Evolutionary conservation across 805 yeast genomes (phyloP).

Genomic region (Spencermartinsiella europaea): DNA sequence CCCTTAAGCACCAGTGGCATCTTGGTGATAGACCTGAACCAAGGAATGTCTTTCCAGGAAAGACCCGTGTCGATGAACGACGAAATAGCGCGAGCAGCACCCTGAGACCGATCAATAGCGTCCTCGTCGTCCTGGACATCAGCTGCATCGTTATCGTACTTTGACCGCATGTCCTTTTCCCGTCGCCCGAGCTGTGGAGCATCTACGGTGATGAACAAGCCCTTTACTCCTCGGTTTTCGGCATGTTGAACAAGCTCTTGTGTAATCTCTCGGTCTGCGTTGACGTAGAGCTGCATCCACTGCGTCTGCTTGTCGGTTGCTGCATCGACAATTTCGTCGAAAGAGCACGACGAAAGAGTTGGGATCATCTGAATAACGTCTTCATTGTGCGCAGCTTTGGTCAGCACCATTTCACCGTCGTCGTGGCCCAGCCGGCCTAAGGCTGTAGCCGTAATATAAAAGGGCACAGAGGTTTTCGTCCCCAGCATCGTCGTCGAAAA

Average conservation of each 20-base stretch:
- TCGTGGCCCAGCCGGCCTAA: slow-evolving; percentile 87
- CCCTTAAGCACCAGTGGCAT: slow-evolving; percentile 76
- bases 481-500: slow-evolving; percentile 72
- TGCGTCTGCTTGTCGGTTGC: slow-evolving; percentile 64
- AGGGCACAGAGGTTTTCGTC: slow-evolving; percentile 63
- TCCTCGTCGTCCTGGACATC: slow-evolving; percentile 38
- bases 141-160: slow-evolving; percentile 50
- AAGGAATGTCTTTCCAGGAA: slow-evolving; percentile 59
- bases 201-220: slow-evolving; percentile 84
- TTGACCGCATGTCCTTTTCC: slow-evolving; percentile 77
- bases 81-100: slow-evolving; percentile 85
- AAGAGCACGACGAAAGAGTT: slow-evolving; percentile 81
- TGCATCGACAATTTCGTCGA: slow-evolving; percentile 77
- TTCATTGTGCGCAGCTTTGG: slow-evolving; percentile 73
- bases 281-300: slow-evolving; percentile 87
- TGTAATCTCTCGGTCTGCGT: slow-evolving; percentile 65
- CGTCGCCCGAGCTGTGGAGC: slow-evolving; percentile 90
- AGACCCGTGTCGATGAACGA: slow-evolving; percentile 72
- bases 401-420: slow-evolving; percentile 84
- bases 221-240: slow-evolving; percentile 69
- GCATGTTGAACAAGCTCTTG: slow-evolving; percentile 61
- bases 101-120: slow-evolving; percentile 61
- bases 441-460: slow-evolving; percentile 89
- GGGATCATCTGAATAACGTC: slow-evolving; percentile 85
- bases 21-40: slow-evolving; percentile 50